Evolutionary conservation across 192 early-diverging fungal species (phyloP).

Genomic region (Coemansia sp.): DNA sequence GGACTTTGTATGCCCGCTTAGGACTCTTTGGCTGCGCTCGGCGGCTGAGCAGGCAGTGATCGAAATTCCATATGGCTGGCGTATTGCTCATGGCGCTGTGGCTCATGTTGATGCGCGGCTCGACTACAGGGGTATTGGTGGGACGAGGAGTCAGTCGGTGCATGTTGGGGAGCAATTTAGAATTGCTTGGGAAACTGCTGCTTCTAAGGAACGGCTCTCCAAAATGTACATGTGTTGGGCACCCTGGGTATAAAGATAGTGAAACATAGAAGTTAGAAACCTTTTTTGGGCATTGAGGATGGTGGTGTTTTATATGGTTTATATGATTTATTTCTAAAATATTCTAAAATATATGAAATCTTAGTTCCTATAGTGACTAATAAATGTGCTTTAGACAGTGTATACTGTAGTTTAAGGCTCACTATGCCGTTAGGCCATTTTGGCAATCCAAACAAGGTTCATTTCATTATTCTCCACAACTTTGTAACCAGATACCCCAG

Average conservation of each 20-base stretch:
- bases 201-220: conserved; percentile 16
- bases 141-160: not conserved
- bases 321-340: no score
- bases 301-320: not conserved
- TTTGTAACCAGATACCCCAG: no score
- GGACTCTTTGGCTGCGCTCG: conserved; percentile 24
- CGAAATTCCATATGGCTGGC: conserved; percentile 33
- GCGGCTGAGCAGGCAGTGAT: not conserved
- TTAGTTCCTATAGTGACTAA: no score
- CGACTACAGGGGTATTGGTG: conserved; percentile 11
- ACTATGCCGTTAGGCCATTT: no score
- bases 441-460: no score
- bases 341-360: no score
- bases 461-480: no score
- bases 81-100: conserved; percentile 33
- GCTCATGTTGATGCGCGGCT: conserved; percentile 32
- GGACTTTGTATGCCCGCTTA: conserved; percentile 30
- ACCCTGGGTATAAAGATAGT: conserved; percentile 27
- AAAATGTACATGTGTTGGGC: conserved; percentile 47
- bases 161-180: conserved; percentile 20
- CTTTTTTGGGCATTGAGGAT: no score
- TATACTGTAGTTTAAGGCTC: no score
- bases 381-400: no score
- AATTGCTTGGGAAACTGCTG: conserved; percentile 29
- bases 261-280: no score